A percentile compares a stretch with the other conserved stretches of the same genome.
phyloP scores from a whole-genome alignment of 257 asterid genomes.

The Przewalskia tangutica region DNA sequence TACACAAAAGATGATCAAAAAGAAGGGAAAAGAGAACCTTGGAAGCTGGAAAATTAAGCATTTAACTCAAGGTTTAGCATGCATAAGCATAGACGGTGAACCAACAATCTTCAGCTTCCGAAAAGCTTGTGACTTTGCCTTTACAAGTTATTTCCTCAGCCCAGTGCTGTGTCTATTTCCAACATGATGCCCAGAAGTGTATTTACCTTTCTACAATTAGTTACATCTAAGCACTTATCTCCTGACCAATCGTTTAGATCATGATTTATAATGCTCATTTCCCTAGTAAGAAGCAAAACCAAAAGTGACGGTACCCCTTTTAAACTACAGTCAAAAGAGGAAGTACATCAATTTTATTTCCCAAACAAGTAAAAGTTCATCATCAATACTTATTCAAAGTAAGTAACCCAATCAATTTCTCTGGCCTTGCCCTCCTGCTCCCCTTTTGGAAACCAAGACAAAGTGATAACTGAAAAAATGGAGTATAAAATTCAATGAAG shows the following conservation, averaged over 20 bases:
- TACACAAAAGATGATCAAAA: neutral
- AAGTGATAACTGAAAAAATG: neutral
- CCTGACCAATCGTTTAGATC: neutral
- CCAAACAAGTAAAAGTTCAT: neutral
- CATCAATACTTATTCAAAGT: neutral
- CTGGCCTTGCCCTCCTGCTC: neutral
- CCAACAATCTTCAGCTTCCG: neutral
- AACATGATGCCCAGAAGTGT: neutral
- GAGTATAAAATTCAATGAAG: neutral
- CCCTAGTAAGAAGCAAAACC: neutral
- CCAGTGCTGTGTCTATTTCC: neutral
- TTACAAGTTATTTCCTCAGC: neutral
- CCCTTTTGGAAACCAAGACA: neutral
- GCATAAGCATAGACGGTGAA: neutral
- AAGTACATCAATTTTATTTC: neutral
- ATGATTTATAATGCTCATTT: neutral
- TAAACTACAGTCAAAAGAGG: neutral
- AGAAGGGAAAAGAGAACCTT: neutral
- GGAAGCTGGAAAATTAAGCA: neutral
- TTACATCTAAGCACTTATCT: neutral
- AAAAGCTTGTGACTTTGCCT: neutral
- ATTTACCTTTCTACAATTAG: neutral
- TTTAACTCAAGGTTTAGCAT: neutral
- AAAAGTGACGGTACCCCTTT: neutral
- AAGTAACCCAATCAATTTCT: neutral